These are phyloP conservation scores for Amniculicola lignicola DNA, from an alignment of 495 filamentous ascomycete genomes.

Conservation along the genomic window DNA sequence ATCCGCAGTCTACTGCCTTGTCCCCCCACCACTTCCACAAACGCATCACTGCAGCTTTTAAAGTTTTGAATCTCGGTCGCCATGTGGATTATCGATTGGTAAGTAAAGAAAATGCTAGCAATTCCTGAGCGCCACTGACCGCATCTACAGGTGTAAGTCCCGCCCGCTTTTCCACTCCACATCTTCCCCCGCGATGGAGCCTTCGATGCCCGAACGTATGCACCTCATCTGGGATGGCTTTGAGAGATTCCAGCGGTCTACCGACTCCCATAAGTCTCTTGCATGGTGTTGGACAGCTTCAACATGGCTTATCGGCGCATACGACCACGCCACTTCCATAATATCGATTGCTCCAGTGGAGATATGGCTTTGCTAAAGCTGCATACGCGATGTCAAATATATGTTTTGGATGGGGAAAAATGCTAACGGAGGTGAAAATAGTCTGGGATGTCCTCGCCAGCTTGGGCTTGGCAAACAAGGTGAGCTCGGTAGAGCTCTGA, in stretches of 20 bases:
- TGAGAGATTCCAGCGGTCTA: not conserved
- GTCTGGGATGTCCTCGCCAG: conserved; percentile 91
- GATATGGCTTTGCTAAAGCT: not conserved
- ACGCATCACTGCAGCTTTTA: too few species aligned
- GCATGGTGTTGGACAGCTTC: not conserved
- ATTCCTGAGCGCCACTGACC: conserved; percentile 31
- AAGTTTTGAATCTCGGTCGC: too few species aligned
- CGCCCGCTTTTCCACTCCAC: not conserved
- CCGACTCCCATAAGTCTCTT: not conserved
- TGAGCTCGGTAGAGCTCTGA: conserved; percentile 41
- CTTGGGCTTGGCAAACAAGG: conserved; percentile 92
- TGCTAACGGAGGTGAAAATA: conserved; percentile 43
- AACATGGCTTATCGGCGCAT: not conserved
- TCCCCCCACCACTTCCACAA: too few species aligned
- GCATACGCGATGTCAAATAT: not conserved
- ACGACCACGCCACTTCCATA: not conserved
- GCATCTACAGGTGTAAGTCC: conserved; percentile 19
- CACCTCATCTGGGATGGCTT: not conserved
- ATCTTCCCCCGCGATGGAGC: not conserved
- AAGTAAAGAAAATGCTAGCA: conserved; percentile 46
- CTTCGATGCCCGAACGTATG: not conserved
- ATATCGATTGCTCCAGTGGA: not conserved
- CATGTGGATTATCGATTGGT: conserved; percentile 98
- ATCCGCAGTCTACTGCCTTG: too few species aligned
- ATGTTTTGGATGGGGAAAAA: not conserved